Base-by-base conservation (phyloP, 2,329 filamentous ascomycete species). In the Drechslerella coelobrocha region DNA sequence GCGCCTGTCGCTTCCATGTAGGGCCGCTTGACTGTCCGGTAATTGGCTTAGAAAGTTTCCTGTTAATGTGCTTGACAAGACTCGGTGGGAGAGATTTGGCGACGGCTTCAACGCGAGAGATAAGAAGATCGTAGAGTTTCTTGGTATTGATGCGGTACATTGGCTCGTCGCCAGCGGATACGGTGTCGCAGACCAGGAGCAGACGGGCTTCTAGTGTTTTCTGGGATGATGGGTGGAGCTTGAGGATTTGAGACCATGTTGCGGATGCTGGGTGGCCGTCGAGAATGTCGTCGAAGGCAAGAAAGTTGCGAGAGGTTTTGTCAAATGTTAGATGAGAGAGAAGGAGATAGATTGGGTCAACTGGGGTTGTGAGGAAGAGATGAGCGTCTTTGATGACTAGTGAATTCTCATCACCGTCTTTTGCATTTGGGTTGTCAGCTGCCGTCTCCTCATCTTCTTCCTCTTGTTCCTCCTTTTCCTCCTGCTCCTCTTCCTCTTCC, bases 291-390 rank as follows among this genome's bases (percentile, higher is more conserved):
- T 83, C 82, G 10, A 82, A 73, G 5, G 81, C 80, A 69, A 83
- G 81, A 74, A 82, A 83, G 43, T 72, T 72, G 17, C 68, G 60
- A n/a, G 61, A 8, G 81, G 77, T 23, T 73, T 73, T 56, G 75
- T 76, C 69, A 78, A 53, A 85, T 78, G 81, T 80, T 1, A 97
- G 83, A 2, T 87, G 84, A 0, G 93, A 89, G 0, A 97, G 81
- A 2, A 96, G 77, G 54, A 97, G 82, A 80, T 97, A 97, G 2
- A 97, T 77, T 3, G 90, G 84, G 78, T 99, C 94, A 60, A 96
- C 82, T 1, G 87, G 85, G 0, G 94, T 96, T 7, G 93, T 91
- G 68, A 97, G 80, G 75, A 89, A 89, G n/a, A 97, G 80, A 68
- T 92, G 87, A 31, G 91, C 86, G 45, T 83, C 83, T 75, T 87